A percentile compares a stretch with the other conserved stretches of the same genome.
Conservation (phyloP, 352 stramenopile genomes). For the Phytophthora constricta region DNA sequence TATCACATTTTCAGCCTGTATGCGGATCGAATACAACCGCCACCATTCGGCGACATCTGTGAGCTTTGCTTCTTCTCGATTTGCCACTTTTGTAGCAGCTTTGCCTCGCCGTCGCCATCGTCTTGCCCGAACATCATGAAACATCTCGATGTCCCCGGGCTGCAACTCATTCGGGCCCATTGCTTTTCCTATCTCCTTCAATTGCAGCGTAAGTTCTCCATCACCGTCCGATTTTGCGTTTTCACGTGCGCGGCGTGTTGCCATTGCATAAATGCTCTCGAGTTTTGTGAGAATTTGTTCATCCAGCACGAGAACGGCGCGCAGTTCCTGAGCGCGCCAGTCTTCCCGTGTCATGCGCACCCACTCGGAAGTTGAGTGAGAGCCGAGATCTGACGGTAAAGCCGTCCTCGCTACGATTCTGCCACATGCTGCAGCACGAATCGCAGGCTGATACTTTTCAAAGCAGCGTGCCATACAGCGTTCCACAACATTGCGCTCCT, state of each 20-base stretch:
- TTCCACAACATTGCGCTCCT: conserved; percentile 11
- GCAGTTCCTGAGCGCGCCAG: conserved; percentile 41
- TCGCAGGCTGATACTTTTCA: conserved; percentile 45
- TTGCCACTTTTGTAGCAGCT: conserved; percentile 10
- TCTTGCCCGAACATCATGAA: conserved; percentile 30
- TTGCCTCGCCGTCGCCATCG: conserved; percentile 27
- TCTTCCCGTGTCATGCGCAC: conserved; percentile 64
- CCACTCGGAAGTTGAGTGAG: conserved; percentile 43
- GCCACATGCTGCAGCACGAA: conserved; percentile 31
- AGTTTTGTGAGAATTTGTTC: conserved; percentile 39
- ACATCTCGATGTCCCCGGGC: conserved; percentile 8
- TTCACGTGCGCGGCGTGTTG: conserved; percentile 24
- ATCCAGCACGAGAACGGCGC: conserved; percentile 57
- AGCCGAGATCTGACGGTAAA: neutral
- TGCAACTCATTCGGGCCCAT: conserved; percentile 19
- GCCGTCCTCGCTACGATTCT: conserved; percentile 17
- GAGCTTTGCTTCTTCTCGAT: conserved; percentile 28
- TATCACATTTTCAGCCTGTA: conserved; percentile 9
- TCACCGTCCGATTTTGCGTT: conserved; percentile 6
- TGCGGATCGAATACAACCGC: conserved; percentile 25
- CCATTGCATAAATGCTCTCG: conserved; percentile 26
- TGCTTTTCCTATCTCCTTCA: conserved; percentile 40
- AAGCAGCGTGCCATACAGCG: conserved; percentile 36
- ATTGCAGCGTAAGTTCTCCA: conserved; percentile 26
- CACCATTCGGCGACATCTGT: conserved; percentile 70